These are phyloP conservation scores for Beta vulgaris DNA, from an alignment of 148 eudicot species.

Conservation along the genomic window DNA sequence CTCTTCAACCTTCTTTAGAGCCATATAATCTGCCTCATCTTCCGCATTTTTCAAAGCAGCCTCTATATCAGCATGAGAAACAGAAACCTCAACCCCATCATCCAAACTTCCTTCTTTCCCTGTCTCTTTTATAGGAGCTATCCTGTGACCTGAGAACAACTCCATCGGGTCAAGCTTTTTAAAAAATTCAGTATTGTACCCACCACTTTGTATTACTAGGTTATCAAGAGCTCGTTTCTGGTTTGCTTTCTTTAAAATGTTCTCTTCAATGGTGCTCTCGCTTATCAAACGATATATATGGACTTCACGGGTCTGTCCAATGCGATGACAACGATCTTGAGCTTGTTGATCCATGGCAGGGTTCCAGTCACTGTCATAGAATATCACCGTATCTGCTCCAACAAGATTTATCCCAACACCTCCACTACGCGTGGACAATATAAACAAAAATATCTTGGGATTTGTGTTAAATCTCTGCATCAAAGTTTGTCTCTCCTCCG, in stretches of 20 bases:
- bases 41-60: conserved; percentile 96
- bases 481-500: conserved; percentile 96
- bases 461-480: conserved; percentile 99
- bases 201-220: conserved; percentile 98
- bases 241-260: conserved; percentile 91
- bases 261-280: conserved; percentile 96
- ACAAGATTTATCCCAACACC: conserved; percentile 98
- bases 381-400: conserved; percentile 98
- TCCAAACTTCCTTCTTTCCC: conserved; percentile 48
- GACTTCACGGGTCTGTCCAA: conserved; percentile 99
- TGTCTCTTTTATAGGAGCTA: conserved; percentile 34
- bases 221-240: conserved; percentile 98
- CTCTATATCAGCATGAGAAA: conserved; percentile 87
- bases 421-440: conserved; percentile 95
- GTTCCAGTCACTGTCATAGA: conserved; percentile 94
- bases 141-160: conserved; percentile 80
- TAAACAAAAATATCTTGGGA: conserved; percentile 91
- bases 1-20: conserved; percentile 90
- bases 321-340: conserved; percentile 97
- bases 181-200: conserved; percentile 93
- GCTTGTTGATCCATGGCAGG: conserved; percentile 99
- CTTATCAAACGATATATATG: conserved; percentile 88
- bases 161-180: conserved; percentile 98
- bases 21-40: conserved; percentile 99
- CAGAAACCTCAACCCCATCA: conserved; percentile 42